These are phyloP conservation scores for Pseudozyma tsukubaensis DNA, from an alignment of 1,284 basidiomycete species.

Conservation along the genomic window DNA sequence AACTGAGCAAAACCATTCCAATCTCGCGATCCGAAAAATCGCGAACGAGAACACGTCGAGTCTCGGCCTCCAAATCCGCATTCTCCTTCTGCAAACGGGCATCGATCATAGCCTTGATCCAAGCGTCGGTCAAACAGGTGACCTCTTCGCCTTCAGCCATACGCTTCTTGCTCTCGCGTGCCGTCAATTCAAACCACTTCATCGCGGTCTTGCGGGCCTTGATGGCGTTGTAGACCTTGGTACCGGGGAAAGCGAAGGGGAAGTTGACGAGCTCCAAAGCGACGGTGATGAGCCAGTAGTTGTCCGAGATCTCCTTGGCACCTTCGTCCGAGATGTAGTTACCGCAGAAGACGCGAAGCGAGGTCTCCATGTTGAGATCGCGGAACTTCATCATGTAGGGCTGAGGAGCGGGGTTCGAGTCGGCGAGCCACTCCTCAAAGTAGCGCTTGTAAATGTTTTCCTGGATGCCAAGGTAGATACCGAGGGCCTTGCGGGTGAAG, in stretches of 20 bases:
- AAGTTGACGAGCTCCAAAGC: slow-evolving; percentile 99
- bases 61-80: slow-evolving; percentile 70
- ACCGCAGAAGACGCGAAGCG: slow-evolving; percentile 93
- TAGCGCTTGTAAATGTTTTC: slow-evolving; percentile 85
- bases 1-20: slow-evolving; percentile 90
- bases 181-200: slow-evolving; percentile 84
- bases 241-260: slow-evolving; percentile 82
- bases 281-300: slow-evolving; percentile 95
- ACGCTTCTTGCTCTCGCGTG: slow-evolving; percentile 81
- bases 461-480: slow-evolving; percentile 88
- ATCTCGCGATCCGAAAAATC: slow-evolving; percentile 96
- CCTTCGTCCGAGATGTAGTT: slow-evolving; percentile 85
- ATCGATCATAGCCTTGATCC: slow-evolving; percentile 81
- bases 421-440: slow-evolving; percentile 72
- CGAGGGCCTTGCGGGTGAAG: slow-evolving; percentile 80
- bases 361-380: slow-evolving; percentile 96
- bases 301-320: slow-evolving; percentile 83
- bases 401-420: slow-evolving; percentile 60
- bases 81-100: slow-evolving; percentile 73
- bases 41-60: slow-evolving; percentile 71
- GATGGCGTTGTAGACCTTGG: slow-evolving; percentile 94
- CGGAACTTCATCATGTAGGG: slow-evolving; percentile 88
- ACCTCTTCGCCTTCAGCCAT: slow-evolving; percentile 86
- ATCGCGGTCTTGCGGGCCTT: slow-evolving; percentile 90
- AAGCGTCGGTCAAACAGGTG: slow-evolving; percentile 90